These are phyloP conservation scores for Mycena citricolor DNA, from an alignment of 1,284 basidiomycete genomes.

Conservation along the genomic window DNA sequence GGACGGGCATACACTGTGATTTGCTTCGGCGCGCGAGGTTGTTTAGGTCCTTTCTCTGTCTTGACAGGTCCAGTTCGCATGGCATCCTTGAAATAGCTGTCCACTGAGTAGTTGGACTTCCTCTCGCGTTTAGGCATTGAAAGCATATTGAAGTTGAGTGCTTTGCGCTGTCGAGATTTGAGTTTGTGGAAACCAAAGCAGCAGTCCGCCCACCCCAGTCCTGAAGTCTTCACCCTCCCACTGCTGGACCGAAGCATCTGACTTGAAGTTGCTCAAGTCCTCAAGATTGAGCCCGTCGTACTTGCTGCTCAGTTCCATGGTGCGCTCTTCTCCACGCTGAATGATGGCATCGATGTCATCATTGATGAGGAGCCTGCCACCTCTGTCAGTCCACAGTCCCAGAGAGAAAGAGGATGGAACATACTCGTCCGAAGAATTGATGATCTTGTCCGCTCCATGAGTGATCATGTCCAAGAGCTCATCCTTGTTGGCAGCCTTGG, in stretches of 20 bases:
- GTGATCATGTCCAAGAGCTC: constrained; percentile 98
- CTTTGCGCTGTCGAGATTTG: constrained; percentile 53
- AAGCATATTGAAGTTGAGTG: constrained; percentile 78
- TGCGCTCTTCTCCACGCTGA: constrained; percentile 87
- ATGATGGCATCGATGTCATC: constrained; percentile 97
- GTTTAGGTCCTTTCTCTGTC: constrained; percentile 80
- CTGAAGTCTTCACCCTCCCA: constrained; percentile 98
- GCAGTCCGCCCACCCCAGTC: constrained; percentile 50
- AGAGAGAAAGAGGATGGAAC: constrained; percentile 26
- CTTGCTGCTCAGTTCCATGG: constrained; percentile 86
- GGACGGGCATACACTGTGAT: constrained; percentile 63
- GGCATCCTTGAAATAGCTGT: constrained; percentile 92
- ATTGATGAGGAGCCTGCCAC: constrained; percentile 71
- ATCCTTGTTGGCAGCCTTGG: constrained; percentile 91
- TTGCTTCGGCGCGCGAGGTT: constrained; percentile 89
- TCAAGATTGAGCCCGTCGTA: constrained; percentile 94
- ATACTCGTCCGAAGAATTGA: constrained; percentile 72
- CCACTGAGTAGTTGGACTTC: constrained; percentile 94
- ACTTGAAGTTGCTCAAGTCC: constrained; percentile 96
- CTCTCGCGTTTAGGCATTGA: constrained; percentile 95
- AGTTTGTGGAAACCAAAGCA: constrained; percentile 4
- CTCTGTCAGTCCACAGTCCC: constrained; percentile 4
- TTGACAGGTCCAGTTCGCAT: constrained; percentile 80
- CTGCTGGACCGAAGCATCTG: constrained; percentile 84
- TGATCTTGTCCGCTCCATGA: constrained; percentile 96